Base-by-base conservation (phyloP, 495 filamentous ascomycete genomes). In the Xylaria grammica region DNA sequence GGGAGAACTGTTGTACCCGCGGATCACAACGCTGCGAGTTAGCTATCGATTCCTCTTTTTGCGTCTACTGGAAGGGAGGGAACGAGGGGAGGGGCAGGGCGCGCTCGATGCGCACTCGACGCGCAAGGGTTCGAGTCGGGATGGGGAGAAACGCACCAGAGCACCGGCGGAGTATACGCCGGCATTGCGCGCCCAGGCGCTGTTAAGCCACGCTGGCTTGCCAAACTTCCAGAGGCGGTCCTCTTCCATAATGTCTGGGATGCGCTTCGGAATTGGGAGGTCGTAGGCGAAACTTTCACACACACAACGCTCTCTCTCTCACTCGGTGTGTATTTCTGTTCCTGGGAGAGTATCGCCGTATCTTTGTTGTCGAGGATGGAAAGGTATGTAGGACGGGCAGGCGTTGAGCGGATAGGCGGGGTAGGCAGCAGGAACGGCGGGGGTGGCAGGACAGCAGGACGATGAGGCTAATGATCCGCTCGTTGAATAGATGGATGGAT, bases 151-250 rank as follows among this genome's bases (percentile, higher is more conserved):
- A 81, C 86, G 71, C 86, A 97, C 94, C 78, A 97, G 76, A 60
- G 90, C 93, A 72, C 94, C 94, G 55, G 94, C 89, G 36, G 82
- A 72, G 80, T 97, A 97, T 73, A 97, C 92, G 72, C 94, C 67
- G 86, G 85, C 71, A 86, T 95, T 79, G 63, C 94, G 87, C 67
- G 90, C 87, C 75, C 88, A 89, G 34, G 89, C 85, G 81, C 89
- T 95, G 75, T 95, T 97, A 49, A 97, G 80, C 94, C 94, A 97
- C 79, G 91, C 87, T 11, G 91, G 91, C 83, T 86, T 90, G 69
- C 86, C 78, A 75, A 91, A 92, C 74, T 90, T 90, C 79, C 87
- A 93, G 72, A 93, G 86, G 30, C 89, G 86, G 71, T 90, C 82
- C 73, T 87, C 82, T 74, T 81, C 77, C 85, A 86, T 84, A 20